Percentiles rank a stretch among this genome's conserved stretches.
These are phyloP conservation scores for Amylostereum areolatum DNA, from an alignment of 1,284 basidiomycete genomes.

Conservation along the genomic window DNA sequence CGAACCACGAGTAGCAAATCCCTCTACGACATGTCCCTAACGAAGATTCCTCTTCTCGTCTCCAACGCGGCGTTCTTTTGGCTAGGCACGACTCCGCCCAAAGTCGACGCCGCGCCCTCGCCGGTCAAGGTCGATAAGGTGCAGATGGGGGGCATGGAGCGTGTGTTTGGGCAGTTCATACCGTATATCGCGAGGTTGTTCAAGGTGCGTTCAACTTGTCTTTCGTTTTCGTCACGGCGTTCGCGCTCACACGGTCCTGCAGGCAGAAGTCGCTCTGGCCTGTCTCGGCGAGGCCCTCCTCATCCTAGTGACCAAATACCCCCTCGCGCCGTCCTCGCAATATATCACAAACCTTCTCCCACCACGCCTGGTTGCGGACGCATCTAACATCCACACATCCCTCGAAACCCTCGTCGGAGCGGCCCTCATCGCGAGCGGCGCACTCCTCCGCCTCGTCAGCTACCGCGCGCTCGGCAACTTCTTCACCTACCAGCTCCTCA, in stretches of 20 bases:
- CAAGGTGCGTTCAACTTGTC: background rate
- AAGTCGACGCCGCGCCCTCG: background rate
- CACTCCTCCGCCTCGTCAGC: slow-evolving; percentile 31
- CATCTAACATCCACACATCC: slow-evolving; percentile 24
- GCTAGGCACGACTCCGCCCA: background rate
- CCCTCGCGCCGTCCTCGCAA: background rate
- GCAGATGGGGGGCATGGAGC: background rate
- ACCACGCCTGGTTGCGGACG: background rate
- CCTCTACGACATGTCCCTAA: slow-evolving; percentile 1
- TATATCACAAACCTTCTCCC: background rate
- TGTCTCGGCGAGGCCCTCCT: background rate
- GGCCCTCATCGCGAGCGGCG: slow-evolving; percentile 39
- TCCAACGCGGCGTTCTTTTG: background rate
- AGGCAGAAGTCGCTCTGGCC: background rate
- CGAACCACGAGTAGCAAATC: too few species aligned
- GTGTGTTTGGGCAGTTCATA: background rate
- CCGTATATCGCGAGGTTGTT: background rate
- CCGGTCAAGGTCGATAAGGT: background rate
- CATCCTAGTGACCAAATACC: background rate
- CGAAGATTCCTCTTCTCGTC: background rate
- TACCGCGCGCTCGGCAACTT: slow-evolving; percentile 40
- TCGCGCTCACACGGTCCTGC: background rate
- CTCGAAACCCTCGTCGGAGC: slow-evolving; percentile 45
- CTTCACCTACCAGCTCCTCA: slow-evolving; percentile 60
- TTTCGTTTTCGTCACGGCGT: background rate